Conservation (phyloP, 179 eudicot species). For the Silene vulgaris region DNA sequence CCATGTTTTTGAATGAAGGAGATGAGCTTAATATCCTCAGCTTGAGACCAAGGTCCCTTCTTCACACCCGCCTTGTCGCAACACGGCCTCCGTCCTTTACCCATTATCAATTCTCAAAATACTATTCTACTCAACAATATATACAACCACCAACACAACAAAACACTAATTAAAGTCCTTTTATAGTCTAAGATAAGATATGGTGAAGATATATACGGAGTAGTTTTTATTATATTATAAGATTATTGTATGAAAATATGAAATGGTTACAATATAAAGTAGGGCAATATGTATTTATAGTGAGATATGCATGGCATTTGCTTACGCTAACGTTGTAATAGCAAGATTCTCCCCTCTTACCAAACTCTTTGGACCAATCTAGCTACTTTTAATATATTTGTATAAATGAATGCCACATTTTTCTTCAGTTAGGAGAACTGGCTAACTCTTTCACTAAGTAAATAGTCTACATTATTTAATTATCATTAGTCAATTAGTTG, state of each 20-base stretch:
- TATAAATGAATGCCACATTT: background rate
- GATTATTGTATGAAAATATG: slow-evolving; percentile 4
- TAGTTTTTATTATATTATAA: background rate
- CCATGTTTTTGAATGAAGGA: slow-evolving; percentile 66
- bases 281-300: slow-evolving; percentile 28
- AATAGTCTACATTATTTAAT: background rate
- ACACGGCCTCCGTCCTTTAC: slow-evolving; percentile 71
- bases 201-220: too few species aligned
- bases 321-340: slow-evolving; percentile 31
- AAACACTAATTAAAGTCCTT: background rate
- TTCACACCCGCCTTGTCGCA: slow-evolving; percentile 84
- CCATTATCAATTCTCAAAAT: slow-evolving; percentile 33
- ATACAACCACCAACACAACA: background rate
- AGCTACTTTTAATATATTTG: background rate
- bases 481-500: slow-evolving; percentile 19
- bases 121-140: background rate
- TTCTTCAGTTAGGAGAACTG: slow-evolving; percentile 27
- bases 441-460: slow-evolving; percentile 16
- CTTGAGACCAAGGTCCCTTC: slow-evolving; percentile 84
- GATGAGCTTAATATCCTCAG: slow-evolving; percentile 65
- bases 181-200: too few species aligned
- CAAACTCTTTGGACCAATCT: slow-evolving; percentile 33
- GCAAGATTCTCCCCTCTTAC: slow-evolving; percentile 30
- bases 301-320: slow-evolving; percentile 32
- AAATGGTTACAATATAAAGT: slow-evolving; percentile 2